These are phyloP conservation scores for Starmera dryadoides DNA, from an alignment of 805 yeast species.

Conservation along the genomic window DNA sequence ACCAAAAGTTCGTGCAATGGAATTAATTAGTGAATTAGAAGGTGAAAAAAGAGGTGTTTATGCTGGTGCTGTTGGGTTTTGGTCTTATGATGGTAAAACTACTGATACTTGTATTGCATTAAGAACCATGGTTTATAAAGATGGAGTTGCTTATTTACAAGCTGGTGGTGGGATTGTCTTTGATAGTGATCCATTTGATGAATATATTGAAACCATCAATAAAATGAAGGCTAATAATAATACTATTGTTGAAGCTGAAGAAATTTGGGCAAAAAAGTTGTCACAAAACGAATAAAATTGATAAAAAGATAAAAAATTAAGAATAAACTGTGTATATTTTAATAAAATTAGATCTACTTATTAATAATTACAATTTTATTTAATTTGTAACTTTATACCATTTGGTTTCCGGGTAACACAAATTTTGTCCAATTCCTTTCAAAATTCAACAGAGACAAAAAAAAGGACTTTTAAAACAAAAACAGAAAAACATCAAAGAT, in stretches of 20 bases:
- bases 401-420: not conserved
- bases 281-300: slow-evolving; percentile 11
- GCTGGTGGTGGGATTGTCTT: slow-evolving; percentile 99
- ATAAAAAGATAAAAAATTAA: not conserved
- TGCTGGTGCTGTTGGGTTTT: slow-evolving; percentile 98
- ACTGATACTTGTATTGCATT: slow-evolving; percentile 98
- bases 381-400: not conserved
- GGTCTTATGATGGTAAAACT: slow-evolving; percentile 91
- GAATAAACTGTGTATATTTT: no score
- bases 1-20: slow-evolving; percentile 97
- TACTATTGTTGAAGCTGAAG: slow-evolving; percentile 90
- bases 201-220: slow-evolving; percentile 93
- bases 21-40: slow-evolving; percentile 82
- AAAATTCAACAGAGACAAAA: not conserved
- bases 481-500: not conserved
- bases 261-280: slow-evolving; percentile 51
- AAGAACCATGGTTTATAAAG: slow-evolving; percentile 93
- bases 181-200: slow-evolving; percentile 93
- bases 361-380: no score
- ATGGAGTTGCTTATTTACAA: slow-evolving; percentile 86
- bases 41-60: slow-evolving; percentile 91
- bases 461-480: not conserved
- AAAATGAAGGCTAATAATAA: slow-evolving; percentile 91
- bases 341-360: no score
- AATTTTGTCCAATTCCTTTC: not conserved